Percentiles rank a stretch among this genome's conserved stretches.
phyloP scores from a whole-genome alignment of 2,329 filamentous ascomycete species.

The Emergomyces africanus region DNA sequence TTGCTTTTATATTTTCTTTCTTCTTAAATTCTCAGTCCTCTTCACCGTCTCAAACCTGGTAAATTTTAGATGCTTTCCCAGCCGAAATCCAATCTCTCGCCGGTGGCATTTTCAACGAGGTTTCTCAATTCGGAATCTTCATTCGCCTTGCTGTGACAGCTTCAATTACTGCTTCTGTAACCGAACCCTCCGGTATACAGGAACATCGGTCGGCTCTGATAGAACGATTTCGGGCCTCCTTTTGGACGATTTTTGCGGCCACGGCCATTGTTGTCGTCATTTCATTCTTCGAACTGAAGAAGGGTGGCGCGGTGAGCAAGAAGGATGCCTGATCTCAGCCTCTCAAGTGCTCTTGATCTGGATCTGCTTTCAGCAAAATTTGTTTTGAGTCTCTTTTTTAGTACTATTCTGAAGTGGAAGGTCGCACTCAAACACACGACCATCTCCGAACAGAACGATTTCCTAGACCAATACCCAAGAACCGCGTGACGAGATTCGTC shows the following conservation, averaged over 20 bases:
- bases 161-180: not conserved
- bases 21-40: not conserved
- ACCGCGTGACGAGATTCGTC: not conserved
- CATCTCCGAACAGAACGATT: not conserved
- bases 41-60: not conserved
- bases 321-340: not conserved
- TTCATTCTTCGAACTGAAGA: not conserved
- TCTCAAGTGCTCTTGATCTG: not conserved
- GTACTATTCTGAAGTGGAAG: not conserved
- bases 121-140: not conserved
- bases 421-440: not conserved
- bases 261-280: not conserved
- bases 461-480: not conserved
- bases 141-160: not conserved
- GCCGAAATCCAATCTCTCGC: not conserved
- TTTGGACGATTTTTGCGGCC: not conserved
- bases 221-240: not conserved
- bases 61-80: not conserved
- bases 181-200: not conserved
- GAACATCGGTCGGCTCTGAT: not conserved
- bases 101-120: not conserved
- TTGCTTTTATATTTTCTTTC: not conserved
- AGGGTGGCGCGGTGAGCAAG: not conserved
- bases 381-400: not conserved
- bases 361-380: not conserved